These are phyloP conservation scores for Nigrospora oryzae DNA, from an alignment of 2,329 filamentous ascomycete species.

Conservation along the genomic window DNA sequence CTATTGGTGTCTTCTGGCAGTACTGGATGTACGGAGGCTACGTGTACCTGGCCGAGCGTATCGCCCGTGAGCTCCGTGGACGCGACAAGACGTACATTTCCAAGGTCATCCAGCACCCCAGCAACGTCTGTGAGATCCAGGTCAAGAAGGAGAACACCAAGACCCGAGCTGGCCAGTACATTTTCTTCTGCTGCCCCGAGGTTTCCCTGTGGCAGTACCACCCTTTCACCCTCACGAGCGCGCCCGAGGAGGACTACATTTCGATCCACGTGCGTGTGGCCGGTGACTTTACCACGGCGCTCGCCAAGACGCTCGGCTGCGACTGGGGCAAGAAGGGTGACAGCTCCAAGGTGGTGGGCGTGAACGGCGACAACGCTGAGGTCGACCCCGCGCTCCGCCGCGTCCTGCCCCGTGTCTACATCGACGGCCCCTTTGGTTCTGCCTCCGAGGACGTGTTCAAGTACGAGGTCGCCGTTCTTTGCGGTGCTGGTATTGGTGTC, in stretches of 20 bases:
- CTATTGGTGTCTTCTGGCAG: constrained; percentile 77
- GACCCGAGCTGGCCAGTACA: constrained; percentile 76
- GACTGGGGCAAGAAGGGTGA: constrained; percentile 54
- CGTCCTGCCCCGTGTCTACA: constrained; percentile 70
- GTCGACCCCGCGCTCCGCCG: constrained; percentile 64
- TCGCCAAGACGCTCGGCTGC: constrained; percentile 67
- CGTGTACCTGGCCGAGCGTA: constrained; percentile 69
- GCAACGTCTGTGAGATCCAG: constrained; percentile 83
- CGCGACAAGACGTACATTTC: constrained; percentile 79
- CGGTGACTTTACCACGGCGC: constrained; percentile 69
- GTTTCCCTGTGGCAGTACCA: constrained; percentile 86
- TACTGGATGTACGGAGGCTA: constrained; percentile 84
- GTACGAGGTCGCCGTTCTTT: constrained; percentile 72
- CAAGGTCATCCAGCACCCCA: constrained; percentile 83
- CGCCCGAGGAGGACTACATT: constrained; percentile 84
- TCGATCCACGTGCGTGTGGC: constrained; percentile 77
- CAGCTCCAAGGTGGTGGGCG: constrained; percentile 59
- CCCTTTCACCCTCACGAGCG: constrained; percentile 78
- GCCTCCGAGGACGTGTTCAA: constrained; percentile 87
- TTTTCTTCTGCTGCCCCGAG: constrained; percentile 81
- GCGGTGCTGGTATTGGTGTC: constrained; percentile 75
- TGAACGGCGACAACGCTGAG: constrained; percentile 48
- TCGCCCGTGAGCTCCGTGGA: constrained; percentile 70
- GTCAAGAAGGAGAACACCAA: constrained; percentile 86
- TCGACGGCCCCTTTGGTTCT: constrained; percentile 79